Base-by-base conservation (phyloP, 768 basidiomycete species). In the Suillus tomentosus region DNA sequence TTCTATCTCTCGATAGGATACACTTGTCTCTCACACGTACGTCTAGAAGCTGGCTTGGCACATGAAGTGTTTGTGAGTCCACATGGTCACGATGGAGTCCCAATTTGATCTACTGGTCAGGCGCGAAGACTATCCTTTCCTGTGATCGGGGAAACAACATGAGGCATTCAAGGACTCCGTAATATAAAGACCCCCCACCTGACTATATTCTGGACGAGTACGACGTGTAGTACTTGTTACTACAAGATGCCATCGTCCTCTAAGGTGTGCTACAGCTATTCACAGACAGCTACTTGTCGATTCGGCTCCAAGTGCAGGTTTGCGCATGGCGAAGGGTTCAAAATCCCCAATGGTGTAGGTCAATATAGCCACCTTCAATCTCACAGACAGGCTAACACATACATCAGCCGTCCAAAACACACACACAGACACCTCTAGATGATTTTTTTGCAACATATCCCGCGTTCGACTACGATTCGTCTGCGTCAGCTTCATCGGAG, bases 361-460 rank as follows among this genome's bases (percentile, higher is more conserved):
- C 24, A 19, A 40, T 40, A 24, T 27, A 15, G 17, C 24, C 3
- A 9, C 5, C 15, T 57, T 24, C 36, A 2, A 27, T 27, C 39
- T 57, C 9, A 7, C 19, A 24, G 14, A 39, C 8, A 17, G 2
- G 22, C 56, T 40, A 40, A 57, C 22, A 40, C 5, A 40, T 4
- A 27, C 17, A 56, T 58, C 31, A 61, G 45, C 60, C 17, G 24
- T 45, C 45, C 36, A 1, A 42, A 15, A 50, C 58, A 48, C 5
- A 13, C 17, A 10, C 43, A 11, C 45, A 45, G 19, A 7, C 65
- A 8, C 69, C 74, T 19, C 73, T 76, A 57, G 69, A 68, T 3
- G 58, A 50, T 0, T 76, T 76, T 62, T 76, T 74, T 53, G 67
- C 39, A 11, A 66, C 47, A 17, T 74, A 69, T 13, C 62, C 67